phyloP scores from a whole-genome alignment of 2,329 filamentous ascomycete genomes.

The Amesomyces nigricolor region DNA sequence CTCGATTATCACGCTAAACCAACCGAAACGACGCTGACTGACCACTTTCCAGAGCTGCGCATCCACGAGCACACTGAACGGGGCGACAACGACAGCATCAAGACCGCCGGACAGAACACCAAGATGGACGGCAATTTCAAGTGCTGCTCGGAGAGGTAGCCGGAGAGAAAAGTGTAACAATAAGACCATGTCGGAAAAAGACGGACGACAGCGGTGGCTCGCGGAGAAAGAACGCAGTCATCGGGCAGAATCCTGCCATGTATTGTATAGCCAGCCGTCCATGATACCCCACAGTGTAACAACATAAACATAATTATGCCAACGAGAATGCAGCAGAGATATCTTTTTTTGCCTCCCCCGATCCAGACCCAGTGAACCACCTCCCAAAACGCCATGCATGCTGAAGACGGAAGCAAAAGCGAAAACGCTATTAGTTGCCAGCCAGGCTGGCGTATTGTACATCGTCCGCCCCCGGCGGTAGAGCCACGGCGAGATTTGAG shows the following conservation, averaged over 20 bases:
- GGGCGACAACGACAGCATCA: conserved; percentile 89
- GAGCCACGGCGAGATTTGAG: conserved; percentile 51
- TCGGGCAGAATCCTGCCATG: conserved; percentile 21
- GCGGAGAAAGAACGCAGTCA: neutral
- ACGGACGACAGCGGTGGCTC: neutral
- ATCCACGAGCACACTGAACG: conserved; percentile 90
- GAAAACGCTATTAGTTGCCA: conserved; percentile 42
- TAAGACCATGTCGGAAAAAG: neutral
- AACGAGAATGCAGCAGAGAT: conserved; percentile 16
- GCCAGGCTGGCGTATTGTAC: conserved; percentile 80
- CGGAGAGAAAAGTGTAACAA: neutral
- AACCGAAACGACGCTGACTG: neutral
- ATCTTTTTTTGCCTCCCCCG: conserved; percentile 1
- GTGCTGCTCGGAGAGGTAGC: conserved; percentile 29
- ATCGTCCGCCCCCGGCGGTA: conserved; percentile 73
- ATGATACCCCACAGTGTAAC: conserved; percentile 29
- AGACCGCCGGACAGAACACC: conserved; percentile 46
- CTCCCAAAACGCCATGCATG: conserved; percentile 24
- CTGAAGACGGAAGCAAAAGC: conserved; percentile 17
- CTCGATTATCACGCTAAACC: conserved; percentile 5
- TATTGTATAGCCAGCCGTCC: conserved; percentile 22
- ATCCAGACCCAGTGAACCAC: conserved; percentile 2
- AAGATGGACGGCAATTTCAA: conserved; percentile 28
- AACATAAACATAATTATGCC: conserved; percentile 22
- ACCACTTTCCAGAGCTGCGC: conserved; percentile 57